A percentile compares a stretch with the other conserved stretches of the same genome.
Conservation (phyloP, 2,329 filamentous ascomycete genomes). For the Arthrobotrys sinensis region DNA sequence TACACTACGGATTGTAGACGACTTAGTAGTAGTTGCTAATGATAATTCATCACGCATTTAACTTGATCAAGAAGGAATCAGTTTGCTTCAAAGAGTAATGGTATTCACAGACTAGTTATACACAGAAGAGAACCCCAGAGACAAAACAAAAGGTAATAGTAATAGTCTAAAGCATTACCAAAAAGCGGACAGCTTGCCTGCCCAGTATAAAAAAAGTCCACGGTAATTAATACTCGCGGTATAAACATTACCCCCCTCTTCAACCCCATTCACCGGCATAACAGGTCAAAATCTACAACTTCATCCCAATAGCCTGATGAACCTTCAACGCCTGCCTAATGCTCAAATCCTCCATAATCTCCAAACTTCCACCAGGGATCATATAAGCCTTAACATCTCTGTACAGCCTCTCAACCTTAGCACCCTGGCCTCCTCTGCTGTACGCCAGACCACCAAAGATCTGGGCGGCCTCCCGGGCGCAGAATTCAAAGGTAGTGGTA, state of each 20-base stretch:
- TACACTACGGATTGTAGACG: constrained; percentile 1
- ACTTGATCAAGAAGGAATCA: neutral
- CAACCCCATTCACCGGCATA: neutral
- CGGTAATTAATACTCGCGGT: neutral
- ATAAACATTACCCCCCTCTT: constrained; percentile 12
- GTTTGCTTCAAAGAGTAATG: neutral
- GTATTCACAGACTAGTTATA: constrained; percentile 48
- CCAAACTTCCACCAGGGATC: constrained; percentile 94
- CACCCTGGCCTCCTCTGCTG: constrained; percentile 92
- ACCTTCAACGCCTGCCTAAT: constrained; percentile 92
- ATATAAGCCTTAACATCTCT: constrained; percentile 96
- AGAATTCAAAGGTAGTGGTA: constrained; percentile 97
- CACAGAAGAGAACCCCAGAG: constrained; percentile 30
- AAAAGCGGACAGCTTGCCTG: neutral
- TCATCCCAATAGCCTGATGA: constrained; percentile 93
- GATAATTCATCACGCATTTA: neutral
- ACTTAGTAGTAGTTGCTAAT: constrained; percentile 12
- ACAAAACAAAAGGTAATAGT: constrained; percentile 4
- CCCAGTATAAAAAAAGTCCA: neutral
- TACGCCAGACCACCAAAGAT: constrained; percentile 97
- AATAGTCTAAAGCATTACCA: constrained; percentile 30
- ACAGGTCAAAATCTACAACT: constrained; percentile 75
- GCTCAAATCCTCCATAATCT: constrained; percentile 98
- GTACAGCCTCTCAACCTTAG: constrained; percentile 94
- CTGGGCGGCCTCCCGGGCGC: constrained; percentile 93